These are phyloP conservation scores for Aleurites moluccanus DNA, from an alignment of 441 rosid genomes.

Conservation along the genomic window DNA sequence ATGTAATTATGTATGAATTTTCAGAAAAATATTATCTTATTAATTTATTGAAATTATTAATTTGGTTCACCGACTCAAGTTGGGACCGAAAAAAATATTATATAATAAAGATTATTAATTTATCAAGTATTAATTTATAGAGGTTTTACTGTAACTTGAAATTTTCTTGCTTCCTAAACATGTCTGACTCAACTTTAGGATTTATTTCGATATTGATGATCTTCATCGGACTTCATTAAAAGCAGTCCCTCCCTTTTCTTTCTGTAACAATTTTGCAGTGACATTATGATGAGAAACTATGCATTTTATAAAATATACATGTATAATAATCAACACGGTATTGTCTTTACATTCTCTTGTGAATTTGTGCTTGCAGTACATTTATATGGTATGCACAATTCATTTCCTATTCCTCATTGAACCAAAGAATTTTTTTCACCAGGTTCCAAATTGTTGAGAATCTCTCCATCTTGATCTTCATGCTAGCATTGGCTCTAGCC, in stretches of 20 bases:
- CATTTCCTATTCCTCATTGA: constrained; percentile 17
- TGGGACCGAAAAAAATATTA: too few species aligned
- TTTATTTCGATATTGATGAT: too few species aligned
- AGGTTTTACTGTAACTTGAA: too few species aligned
- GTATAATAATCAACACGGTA: neutral
- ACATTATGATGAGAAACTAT: neutral
- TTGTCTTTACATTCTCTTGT: neutral
- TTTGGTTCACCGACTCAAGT: too few species aligned
- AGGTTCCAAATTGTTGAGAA: constrained; percentile 38
- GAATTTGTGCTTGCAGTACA: neutral
- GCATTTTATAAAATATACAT: neutral
- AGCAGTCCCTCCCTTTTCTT: too few species aligned
- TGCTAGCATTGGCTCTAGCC: constrained; percentile 44
- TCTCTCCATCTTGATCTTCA: constrained; percentile 42
- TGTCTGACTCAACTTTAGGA: too few species aligned
- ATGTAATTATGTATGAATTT: too few species aligned
- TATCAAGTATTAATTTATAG: too few species aligned
- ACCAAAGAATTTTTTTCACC: constrained; percentile 26
- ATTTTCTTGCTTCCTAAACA: neutral
- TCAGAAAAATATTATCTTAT: too few species aligned
- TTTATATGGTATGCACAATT: neutral
- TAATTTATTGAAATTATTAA: too few species aligned
- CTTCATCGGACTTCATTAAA: too few species aligned
- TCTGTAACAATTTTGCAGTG: neutral
- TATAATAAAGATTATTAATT: too few species aligned